phyloP scores from a whole-genome alignment of 2,329 filamentous ascomycete genomes.

The Cladobotryum mycophilum region DNA sequence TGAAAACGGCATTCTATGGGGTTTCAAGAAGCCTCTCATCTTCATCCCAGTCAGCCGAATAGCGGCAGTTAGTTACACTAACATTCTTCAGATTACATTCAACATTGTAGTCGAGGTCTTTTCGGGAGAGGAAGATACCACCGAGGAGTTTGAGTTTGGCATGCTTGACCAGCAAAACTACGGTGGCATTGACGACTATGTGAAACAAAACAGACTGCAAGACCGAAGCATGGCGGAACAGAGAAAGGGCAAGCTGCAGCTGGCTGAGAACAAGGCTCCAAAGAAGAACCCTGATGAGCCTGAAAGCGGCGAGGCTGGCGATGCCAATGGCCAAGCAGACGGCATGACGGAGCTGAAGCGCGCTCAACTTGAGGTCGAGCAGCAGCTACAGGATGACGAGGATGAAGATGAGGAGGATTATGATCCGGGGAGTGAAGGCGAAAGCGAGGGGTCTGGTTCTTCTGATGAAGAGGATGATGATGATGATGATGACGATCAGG shows the following conservation, averaged over 20 bases:
- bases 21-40: conserved; percentile 62
- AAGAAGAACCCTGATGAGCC: conserved; percentile 39
- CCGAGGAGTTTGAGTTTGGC: conserved; percentile 58
- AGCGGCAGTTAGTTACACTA: conserved; percentile 59
- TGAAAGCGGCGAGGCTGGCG: conserved; percentile 28
- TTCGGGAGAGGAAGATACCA: conserved; percentile 38
- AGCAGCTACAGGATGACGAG: conserved; percentile 52
- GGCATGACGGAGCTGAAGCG: conserved; percentile 44
- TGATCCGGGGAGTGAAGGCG: conserved; percentile 55
- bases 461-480: conserved; percentile 48
- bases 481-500: conserved; percentile 41
- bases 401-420: conserved; percentile 62
- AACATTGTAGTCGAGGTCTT: conserved; percentile 60
- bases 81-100: conserved; percentile 61
- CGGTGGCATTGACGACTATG: conserved; percentile 56
- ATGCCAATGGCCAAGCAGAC: conserved; percentile 30
- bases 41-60: conserved; percentile 58
- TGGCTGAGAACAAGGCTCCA: conserved; percentile 51
- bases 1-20: conserved; percentile 61
- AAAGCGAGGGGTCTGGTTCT: conserved; percentile 50
- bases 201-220: conserved; percentile 54
- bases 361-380: conserved; percentile 45
- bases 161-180: conserved; percentile 68
- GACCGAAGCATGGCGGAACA: conserved; percentile 65
- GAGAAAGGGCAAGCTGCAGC: conserved; percentile 56